phyloP scores from a whole-genome alignment of 2,329 filamentous ascomycete species.

The Phialophora chinensis region DNA sequence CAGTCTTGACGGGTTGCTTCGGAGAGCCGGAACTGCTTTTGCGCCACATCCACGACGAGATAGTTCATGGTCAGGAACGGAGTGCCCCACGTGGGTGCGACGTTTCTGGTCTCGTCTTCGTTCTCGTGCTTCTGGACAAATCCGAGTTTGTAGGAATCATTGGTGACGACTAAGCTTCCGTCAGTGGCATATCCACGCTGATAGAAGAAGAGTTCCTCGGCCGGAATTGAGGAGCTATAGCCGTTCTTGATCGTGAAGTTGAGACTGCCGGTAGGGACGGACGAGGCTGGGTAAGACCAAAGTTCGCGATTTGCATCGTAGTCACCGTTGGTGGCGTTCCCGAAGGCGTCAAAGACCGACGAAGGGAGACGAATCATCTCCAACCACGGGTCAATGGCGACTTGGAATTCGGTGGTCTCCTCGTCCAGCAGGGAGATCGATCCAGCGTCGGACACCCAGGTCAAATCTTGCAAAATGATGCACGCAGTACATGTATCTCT shows the following conservation, averaged over 20 bases:
- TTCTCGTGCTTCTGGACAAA: constrained; percentile 10
- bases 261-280: constrained; percentile 7
- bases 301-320: not conserved
- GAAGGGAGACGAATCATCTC: not conserved
- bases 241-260: constrained; percentile 18
- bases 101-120: not conserved
- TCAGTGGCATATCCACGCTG: not conserved
- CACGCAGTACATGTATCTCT: constrained; percentile 19
- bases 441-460: constrained; percentile 15
- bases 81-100: constrained; percentile 22
- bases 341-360: not conserved
- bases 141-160: constrained; percentile 16
- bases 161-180: not conserved
- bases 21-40: constrained; percentile 23
- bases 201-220: constrained; percentile 12
- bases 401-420: constrained; percentile 16
- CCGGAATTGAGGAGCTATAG: constrained; percentile 12
- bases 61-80: constrained; percentile 36
- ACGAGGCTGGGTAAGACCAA: not conserved
- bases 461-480: constrained; percentile 21
- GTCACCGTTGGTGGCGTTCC: not conserved
- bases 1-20: constrained; percentile 26
- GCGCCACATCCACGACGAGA: constrained; percentile 29
- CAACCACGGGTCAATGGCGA: constrained; percentile 18
- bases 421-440: constrained; percentile 8